A percentile compares a stretch with the other conserved stretches of the same genome.
Conservation (phyloP, 192 early-diverging fungal genomes). For the Mortierella alpina region DNA sequence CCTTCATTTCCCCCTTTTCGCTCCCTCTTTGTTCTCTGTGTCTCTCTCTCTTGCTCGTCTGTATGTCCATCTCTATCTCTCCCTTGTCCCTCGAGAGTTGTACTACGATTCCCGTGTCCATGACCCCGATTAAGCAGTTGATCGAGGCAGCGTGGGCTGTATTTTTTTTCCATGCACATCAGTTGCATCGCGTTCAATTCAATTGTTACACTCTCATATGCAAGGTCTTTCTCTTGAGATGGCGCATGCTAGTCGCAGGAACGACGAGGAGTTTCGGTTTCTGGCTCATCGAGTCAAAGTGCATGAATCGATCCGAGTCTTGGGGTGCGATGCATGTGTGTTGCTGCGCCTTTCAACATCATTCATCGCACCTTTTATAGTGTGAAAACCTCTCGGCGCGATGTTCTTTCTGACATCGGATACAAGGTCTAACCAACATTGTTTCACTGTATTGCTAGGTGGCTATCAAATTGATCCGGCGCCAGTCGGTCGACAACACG, state of each 20-base stretch:
- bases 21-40: conserved; percentile 5
- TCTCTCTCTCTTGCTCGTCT: conserved; percentile 13
- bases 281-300: too few species aligned
- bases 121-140: background rate
- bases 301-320: too few species aligned
- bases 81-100: conserved; percentile 3
- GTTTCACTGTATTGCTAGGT: conserved; percentile 63
- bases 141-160: background rate
- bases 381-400: background rate
- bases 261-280: too few species aligned
- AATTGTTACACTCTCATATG: too few species aligned
- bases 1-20: conserved; percentile 3
- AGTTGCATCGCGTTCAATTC: too few species aligned
- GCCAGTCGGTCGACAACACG: conserved; percentile 86
- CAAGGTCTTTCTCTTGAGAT: too few species aligned
- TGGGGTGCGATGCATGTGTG: too few species aligned
- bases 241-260: too few species aligned
- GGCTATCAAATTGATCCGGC: conserved; percentile 96
- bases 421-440: background rate
- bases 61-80: background rate
- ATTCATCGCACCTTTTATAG: too few species aligned
- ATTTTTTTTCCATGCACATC: too few species aligned
- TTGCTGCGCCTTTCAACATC: too few species aligned
- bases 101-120: background rate
- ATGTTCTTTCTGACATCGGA: background rate